phyloP scores from a whole-genome alignment of 495 filamentous ascomycete genomes.

The Thermothielavioides terrestris region DNA sequence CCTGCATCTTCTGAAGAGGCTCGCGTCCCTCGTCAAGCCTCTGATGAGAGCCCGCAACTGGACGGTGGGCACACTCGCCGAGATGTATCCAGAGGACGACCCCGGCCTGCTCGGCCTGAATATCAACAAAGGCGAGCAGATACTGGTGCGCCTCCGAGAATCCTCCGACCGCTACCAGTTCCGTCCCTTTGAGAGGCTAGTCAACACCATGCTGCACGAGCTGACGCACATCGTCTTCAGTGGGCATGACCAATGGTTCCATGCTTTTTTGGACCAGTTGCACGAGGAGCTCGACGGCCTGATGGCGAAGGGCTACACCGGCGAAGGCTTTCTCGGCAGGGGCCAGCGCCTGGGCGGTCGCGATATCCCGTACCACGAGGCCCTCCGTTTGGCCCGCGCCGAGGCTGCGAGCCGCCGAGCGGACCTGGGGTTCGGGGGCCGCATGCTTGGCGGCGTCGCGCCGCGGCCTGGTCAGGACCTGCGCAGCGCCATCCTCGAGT shows the following conservation, averaged over 20 bases:
- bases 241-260: constrained; percentile 74
- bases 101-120: constrained; percentile 74
- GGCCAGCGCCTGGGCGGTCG: constrained; percentile 61
- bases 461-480: constrained; percentile 61
- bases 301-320: constrained; percentile 73
- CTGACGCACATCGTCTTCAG: constrained; percentile 81
- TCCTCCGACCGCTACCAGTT: constrained; percentile 68
- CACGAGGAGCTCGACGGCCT: constrained; percentile 76
- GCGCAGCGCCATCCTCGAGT: constrained; percentile 63
- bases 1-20: constrained; percentile 68
- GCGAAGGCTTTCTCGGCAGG: constrained; percentile 75
- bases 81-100: constrained; percentile 77
- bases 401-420: constrained; percentile 65
- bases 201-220: constrained; percentile 95
- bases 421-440: constrained; percentile 55
- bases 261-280: constrained; percentile 79
- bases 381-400: constrained; percentile 61
- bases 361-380: constrained; percentile 61
- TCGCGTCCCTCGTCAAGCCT: constrained; percentile 87
- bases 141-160: constrained; percentile 78
- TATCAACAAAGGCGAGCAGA: constrained; percentile 62
- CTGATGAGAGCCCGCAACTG: constrained; percentile 84
- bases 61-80: constrained; percentile 69
- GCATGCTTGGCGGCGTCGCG: constrained; percentile 58
- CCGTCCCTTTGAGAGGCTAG: constrained; percentile 65